Base-by-base conservation (phyloP, 805 yeast genomes). In the Metschnikowia cubensis region DNA sequence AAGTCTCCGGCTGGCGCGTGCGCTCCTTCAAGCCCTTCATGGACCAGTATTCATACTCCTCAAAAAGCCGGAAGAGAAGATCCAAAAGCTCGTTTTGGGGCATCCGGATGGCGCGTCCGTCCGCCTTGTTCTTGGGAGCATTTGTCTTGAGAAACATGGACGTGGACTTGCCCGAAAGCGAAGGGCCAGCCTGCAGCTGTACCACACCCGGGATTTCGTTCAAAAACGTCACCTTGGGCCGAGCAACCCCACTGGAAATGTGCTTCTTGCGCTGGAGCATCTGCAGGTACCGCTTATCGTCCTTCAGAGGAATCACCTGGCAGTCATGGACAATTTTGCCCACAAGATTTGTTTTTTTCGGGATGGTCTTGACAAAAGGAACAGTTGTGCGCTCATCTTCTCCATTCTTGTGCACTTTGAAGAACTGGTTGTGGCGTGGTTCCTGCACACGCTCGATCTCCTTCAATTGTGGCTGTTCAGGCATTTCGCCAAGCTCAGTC, bases 1-100 rank as follows among this genome's bases (percentile, higher is more conserved):
- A 95, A 18, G 85, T 85, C 65, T 94, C 99, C 1, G 99, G 99
- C 74, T 94, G 99, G 61, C 85, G 84, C 2, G 97, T 90, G 58
- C 96, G 81, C 65, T 94, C 99, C 62, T 89, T 86, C 54, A 94
- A 75, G 36, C 97, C 97, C 69, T 90, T 90, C 77, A 94, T 77
- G 10, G 94, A 84, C 99, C 99, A 94, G 68, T 91, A 94, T 64
- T 92, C 97, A 66, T 87, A 89, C 66, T 91, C 95, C 67, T 90
- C 97, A 68, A 94, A 94, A 60, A 92, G 75, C 59, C 86, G 80
- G 81, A 94, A 94, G 58, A 94, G 72, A 57, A 88, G 71, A 68
- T 91, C 97, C 77, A 92, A 79, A 50, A 94, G 79, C 55, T 90
- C 97, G 65, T 87, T 89, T 72, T 88, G 84, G 35, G 96, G 96